A percentile compares a stretch with the other conserved stretches of the same genome.
Evolutionary conservation across 148 eudicot species (phyloP).

Genomic region (Fallopia convolvulus): DNA sequence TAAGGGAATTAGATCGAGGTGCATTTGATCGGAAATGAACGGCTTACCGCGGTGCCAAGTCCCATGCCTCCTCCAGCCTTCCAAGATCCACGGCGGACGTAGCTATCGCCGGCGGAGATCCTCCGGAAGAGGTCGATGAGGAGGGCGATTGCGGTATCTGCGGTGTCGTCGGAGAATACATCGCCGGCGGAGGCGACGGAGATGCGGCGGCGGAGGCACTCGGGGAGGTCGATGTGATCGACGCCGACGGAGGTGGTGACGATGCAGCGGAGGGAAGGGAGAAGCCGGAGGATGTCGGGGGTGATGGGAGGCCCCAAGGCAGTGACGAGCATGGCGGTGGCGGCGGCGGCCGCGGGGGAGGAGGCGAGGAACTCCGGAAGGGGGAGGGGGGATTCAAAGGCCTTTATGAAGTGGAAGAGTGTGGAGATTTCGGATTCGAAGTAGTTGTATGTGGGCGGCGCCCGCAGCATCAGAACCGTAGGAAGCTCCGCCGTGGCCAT

Average conservation of each 20-base stretch:
- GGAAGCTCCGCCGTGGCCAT: background rate
- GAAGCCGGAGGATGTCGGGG: slow-evolving; percentile 27
- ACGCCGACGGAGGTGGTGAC: slow-evolving; percentile 38
- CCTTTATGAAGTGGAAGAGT: background rate
- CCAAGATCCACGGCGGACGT: slow-evolving; percentile 56
- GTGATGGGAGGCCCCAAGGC: slow-evolving; percentile 28
- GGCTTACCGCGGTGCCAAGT: background rate
- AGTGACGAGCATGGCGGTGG: slow-evolving; percentile 39
- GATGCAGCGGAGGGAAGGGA: slow-evolving; percentile 46
- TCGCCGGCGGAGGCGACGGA: slow-evolving; percentile 54
- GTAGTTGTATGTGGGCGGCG: background rate
- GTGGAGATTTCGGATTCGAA: background rate
- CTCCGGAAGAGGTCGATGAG: slow-evolving; percentile 53
- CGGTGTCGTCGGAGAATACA: slow-evolving; percentile 54
- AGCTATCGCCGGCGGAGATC: slow-evolving; percentile 38
- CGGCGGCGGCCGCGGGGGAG: slow-evolving; percentile 20
- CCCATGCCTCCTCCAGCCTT: slow-evolving; percentile 14
- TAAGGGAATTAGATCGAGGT: background rate
- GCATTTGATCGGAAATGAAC: background rate
- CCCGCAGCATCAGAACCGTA: background rate
- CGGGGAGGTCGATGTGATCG: slow-evolving; percentile 54
- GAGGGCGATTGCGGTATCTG: slow-evolving; percentile 56
- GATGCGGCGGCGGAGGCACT: slow-evolving; percentile 54
- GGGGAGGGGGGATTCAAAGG: slow-evolving; percentile 16
- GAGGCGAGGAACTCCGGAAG: slow-evolving; percentile 19